These are phyloP conservation scores for Dactylis glomerata DNA, from an alignment of 176 grass and related monocot species.

Conservation along the genomic window DNA sequence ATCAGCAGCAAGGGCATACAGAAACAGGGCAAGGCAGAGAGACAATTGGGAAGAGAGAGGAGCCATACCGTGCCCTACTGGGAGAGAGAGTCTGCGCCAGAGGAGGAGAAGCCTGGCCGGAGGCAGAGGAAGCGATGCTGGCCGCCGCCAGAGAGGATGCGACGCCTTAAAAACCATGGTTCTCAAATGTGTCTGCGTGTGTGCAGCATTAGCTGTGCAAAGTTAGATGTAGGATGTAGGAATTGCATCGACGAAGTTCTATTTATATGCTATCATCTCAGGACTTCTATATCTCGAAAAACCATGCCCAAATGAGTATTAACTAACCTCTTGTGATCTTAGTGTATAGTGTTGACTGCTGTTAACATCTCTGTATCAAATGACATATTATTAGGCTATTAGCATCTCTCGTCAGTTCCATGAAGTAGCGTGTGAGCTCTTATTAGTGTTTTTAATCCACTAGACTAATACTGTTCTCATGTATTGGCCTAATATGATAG, in stretches of 20 bases:
- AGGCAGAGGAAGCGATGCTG: too few species aligned
- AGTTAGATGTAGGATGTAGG: constrained; percentile 8
- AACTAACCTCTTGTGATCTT: neutral
- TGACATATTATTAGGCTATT: neutral
- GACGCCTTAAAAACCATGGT: too few species aligned
- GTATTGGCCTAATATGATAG: neutral
- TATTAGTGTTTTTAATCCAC: neutral
- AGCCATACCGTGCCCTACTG: too few species aligned
- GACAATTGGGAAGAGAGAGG: too few species aligned
- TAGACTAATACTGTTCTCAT: neutral
- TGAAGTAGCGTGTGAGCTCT: neutral
- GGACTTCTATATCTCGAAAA: constrained; percentile 1
- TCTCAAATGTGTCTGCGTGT: neutral
- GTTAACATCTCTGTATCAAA: neutral
- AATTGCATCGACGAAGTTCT: neutral
- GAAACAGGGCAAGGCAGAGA: too few species aligned
- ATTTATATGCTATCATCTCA: constrained; percentile 18
- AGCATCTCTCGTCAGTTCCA: neutral
- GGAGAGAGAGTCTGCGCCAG: too few species aligned
- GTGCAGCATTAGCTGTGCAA: constrained; percentile 1
- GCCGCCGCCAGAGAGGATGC: too few species aligned
- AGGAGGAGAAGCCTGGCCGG: too few species aligned
- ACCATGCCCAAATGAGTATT: neutral
- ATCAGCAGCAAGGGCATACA: too few species aligned
- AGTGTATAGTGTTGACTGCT: neutral